Base-by-base conservation (phyloP, 2,329 filamentous ascomycete genomes). In the Colletotrichum acutatum region DNA sequence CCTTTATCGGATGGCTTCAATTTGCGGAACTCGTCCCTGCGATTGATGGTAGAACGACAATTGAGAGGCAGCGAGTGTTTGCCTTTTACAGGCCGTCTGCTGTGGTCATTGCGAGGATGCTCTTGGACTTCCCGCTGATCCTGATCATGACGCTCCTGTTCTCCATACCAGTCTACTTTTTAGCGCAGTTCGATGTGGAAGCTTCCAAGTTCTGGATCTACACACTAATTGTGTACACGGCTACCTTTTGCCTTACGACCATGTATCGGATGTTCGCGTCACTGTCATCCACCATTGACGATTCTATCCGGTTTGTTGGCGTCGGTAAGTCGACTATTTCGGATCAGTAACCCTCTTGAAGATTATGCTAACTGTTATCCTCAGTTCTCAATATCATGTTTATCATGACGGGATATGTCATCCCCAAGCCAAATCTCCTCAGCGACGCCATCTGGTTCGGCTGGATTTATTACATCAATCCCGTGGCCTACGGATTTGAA, bases 391-490 rank as follows among this genome's bases (percentile, higher is more conserved):
- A 92, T 72, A 82, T 90, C 66, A 86, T 93, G 11, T 85, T 93
- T 57, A 90, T 94, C 28, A 94, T 91, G 77, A 92, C 91, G 0
- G 91, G 91, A 0, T 93, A 93, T 77, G 84, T 90, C 2, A 89
- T 93, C 37, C 88, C 89, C 0, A 87, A 88, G 22, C 84, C 85
- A 0, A 84, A 90, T 22, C 89, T 90, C 76, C 80, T 89, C 74
- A 82, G 85, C 52, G 82, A 87, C 72, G 86, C 94, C 78, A 93
- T 92, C 83, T 94, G 92, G 92, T 89, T 93, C 49, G 86, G 89
- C 4, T 93, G 92, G 91, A 87, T 93, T 37, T 88, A 88, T 59
- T 92, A 88, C 83, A 83, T 93, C 22, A 92, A 93, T 68, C 91
- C 91, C 0, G 81, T 93, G 3, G 86, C 86, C 28, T 94, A 93